Evolutionary conservation across 306 rosid genomes (phyloP).

Genomic region (Gleditsia sinensis): DNA sequence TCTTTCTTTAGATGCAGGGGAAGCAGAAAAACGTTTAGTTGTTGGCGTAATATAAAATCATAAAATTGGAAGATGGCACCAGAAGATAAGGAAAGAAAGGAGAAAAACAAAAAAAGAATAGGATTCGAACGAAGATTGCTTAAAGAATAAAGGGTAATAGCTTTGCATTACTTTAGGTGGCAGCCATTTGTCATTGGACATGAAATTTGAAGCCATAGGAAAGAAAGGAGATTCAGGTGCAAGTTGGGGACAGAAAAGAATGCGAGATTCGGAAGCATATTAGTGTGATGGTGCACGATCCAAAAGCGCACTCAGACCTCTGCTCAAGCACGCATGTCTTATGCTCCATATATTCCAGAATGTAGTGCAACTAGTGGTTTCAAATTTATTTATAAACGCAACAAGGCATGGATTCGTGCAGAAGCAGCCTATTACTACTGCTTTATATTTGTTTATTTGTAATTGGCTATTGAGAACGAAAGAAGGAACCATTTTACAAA

Average conservation of each 20-base stretch:
- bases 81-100: neutral
- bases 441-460: neutral
- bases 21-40: conserved; percentile 9
- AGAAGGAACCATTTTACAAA: neutral
- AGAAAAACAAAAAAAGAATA: conserved; percentile 37
- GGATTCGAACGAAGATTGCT: conserved; percentile 42
- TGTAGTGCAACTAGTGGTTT: neutral
- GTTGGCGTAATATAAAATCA: conserved; percentile 25
- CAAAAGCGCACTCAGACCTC: neutral
- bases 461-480: neutral
- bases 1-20: conserved; percentile 27
- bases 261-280: neutral
- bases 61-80: conserved; percentile 1
- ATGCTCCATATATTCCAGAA: neutral
- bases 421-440: neutral
- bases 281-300: neutral
- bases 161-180: conserved; percentile 33
- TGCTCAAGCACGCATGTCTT: neutral
- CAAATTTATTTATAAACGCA: neutral
- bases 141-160: conserved; percentile 40
- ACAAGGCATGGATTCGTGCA: neutral
- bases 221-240: conserved; percentile 1
- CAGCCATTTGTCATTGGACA: conserved; percentile 5
- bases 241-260: conserved; percentile 21
- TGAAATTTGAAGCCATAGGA: conserved; percentile 19